Percentiles rank a stretch among this genome's conserved stretches.
phyloP scores from a whole-genome alignment of 805 yeast species.

The Ogataea nakhonphanomensis region DNA sequence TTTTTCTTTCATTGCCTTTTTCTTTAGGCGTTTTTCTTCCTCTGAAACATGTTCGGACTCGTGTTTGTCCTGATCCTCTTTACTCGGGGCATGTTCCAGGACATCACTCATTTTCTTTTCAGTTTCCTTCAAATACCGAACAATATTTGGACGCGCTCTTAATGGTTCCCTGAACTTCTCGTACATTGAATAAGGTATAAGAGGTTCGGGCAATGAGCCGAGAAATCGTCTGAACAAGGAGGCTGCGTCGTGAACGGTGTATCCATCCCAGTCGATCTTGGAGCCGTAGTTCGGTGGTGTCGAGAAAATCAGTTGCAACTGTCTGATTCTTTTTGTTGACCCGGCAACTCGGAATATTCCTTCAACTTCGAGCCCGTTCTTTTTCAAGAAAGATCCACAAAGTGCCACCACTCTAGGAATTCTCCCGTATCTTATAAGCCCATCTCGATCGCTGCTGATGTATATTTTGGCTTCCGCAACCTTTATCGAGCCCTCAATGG shows the following conservation, averaged over 20 bases:
- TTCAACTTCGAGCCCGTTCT: constrained; percentile 72
- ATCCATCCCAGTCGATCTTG: constrained; percentile 86
- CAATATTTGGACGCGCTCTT: constrained; percentile 57
- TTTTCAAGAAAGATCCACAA: constrained; percentile 83
- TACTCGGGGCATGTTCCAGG: neutral
- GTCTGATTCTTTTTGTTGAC: constrained; percentile 80
- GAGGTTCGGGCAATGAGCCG: constrained; percentile 87
- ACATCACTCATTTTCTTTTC: constrained; percentile 23
- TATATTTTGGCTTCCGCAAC: constrained; percentile 77
- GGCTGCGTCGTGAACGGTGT: constrained; percentile 95
- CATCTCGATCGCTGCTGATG: constrained; percentile 58
- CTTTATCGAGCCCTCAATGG: constrained; percentile 64
- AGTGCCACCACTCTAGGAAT: constrained; percentile 95
- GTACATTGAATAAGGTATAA: constrained; percentile 75
- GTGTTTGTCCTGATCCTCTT: constrained; percentile 4
- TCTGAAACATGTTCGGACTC: constrained; percentile 15
- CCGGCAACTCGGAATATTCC: constrained; percentile 96
- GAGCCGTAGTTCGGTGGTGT: constrained; percentile 89
- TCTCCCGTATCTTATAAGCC: constrained; percentile 74
- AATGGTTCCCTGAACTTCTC: constrained; percentile 78
- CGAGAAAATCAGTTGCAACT: constrained; percentile 78
- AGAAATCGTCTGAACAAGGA: constrained; percentile 81
- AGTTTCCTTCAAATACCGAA: constrained; percentile 61
- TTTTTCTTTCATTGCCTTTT: constrained; percentile 50
- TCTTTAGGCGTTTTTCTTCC: constrained; percentile 34